Conservation (phyloP, 2,329 filamentous ascomycete genomes). For the Aspergillus vadensis region DNA sequence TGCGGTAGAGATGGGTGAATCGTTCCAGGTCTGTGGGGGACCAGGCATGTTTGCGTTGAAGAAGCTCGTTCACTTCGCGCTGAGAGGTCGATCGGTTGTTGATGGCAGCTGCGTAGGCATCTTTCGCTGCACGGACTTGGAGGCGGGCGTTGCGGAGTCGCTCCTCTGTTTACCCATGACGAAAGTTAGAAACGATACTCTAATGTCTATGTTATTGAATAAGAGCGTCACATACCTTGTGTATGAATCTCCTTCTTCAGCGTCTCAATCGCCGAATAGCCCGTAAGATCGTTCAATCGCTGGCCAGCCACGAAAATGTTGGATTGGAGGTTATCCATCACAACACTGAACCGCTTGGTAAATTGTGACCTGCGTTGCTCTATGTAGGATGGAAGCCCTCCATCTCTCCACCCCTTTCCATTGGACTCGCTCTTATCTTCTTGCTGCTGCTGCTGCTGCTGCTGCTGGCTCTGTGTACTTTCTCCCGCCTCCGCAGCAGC, state of each 20-base stretch:
- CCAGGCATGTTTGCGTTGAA: conserved; percentile 95
- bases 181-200: conserved; percentile 7
- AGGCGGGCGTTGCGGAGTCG: conserved; percentile 58
- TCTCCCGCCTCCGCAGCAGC: conserved; percentile 19
- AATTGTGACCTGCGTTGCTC: conserved; percentile 56
- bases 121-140: conserved; percentile 70
- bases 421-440: conserved; percentile 12
- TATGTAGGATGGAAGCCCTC: conserved; percentile 38
- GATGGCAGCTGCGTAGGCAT: conserved; percentile 79
- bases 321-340: conserved; percentile 88
- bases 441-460: conserved; percentile 3
- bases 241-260: conserved; percentile 76
- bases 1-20: conserved; percentile 89
- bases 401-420: conserved; percentile 1
- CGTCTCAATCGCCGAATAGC: conserved; percentile 86
- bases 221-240: conserved; percentile 53
- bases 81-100: conserved; percentile 82
- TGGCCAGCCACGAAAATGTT: conserved; percentile 83
- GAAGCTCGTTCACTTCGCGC: conserved; percentile 89
- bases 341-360: conserved; percentile 63
- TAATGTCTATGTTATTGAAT: not conserved
- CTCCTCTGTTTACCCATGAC: conserved; percentile 45
- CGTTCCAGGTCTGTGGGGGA: conserved; percentile 82
- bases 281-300: conserved; percentile 89
- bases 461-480: conserved; percentile 11